Evolutionary conservation across 768 basidiomycete species (phyloP), one percentile per base, ranked within the genome.

Genomic region (Suillus variegatus): DNA sequence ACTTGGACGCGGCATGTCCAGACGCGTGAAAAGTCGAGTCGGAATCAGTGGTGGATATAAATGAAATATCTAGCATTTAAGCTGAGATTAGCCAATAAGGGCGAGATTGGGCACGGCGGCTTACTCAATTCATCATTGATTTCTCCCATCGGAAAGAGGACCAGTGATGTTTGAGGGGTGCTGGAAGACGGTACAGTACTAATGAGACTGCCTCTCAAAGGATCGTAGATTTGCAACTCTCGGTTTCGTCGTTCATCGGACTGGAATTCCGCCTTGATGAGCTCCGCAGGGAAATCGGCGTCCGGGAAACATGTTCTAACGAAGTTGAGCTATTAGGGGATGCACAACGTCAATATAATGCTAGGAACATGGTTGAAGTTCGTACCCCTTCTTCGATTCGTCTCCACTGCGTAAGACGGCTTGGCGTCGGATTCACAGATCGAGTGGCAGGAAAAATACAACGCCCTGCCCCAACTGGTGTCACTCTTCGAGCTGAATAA

Each of bases 241-340:
- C 71, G 74, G 44, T 69, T 64, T 60, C 77, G 67, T 49, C 71
- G 76, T 14, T 80, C 76, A 55, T 89, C 86, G 60, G 79, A 77
- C 14, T 79, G 75, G 22, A 92, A 75, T 64, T 88, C 81, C 35
- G 85, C 83, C 60, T 84, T 75, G 54, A 94, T 81, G 28, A 94
- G 76, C 47, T 91, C 87, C n/a, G 84, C 77, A 8, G 90, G 79
- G n/a, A 94, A 79, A 65, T 93, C 90, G 18, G 89, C 81, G 66
- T 93, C 91, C 1, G 92, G 91, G 62, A 89, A 82, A 74, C 84
- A 83, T 5, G 86, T 88, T 54, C 89, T 86, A 56, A 93, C 80
- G 69, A 91, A 92, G 63, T 88, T 86, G 16, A 89, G 84, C 92
- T 94, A 65, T 20, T 52, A 61, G 56, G 66, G 13, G 43, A 28